These are phyloP conservation scores for Scorias spongiosa DNA, from an alignment of 2,329 filamentous ascomycete genomes.

Conservation along the genomic window DNA sequence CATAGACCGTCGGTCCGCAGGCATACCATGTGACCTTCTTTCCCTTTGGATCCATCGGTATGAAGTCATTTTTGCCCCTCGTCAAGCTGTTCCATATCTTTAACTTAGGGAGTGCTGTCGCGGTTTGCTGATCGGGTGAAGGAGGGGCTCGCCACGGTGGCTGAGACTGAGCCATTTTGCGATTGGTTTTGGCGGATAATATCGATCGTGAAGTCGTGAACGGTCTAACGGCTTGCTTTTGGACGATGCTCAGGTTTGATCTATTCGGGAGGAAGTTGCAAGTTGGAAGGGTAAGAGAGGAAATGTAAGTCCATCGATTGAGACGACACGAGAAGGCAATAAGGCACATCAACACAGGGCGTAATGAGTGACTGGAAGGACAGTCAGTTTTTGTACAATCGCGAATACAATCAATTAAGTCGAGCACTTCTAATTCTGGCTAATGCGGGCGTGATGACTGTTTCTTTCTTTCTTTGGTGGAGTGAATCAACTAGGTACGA, in stretches of 20 bases:
- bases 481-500: too few species aligned
- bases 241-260: too few species aligned
- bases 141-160: background rate
- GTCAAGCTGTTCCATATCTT: conserved; percentile 72
- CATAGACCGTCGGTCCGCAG: conserved; percentile 70
- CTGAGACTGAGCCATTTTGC: background rate
- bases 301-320: background rate
- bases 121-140: conserved; percentile 3
- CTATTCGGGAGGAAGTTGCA: background rate
- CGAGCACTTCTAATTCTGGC: too few species aligned
- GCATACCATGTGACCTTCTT: conserved; percentile 71
- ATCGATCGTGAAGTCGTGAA: too few species aligned
- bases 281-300: background rate
- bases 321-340: background rate
- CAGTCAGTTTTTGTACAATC: too few species aligned
- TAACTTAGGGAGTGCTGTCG: conserved; percentile 36
- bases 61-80: conserved; percentile 56
- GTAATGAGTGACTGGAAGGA: background rate
- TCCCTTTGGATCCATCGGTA: conserved; percentile 52
- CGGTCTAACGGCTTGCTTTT: too few species aligned
- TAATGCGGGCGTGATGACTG: too few species aligned
- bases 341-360: background rate
- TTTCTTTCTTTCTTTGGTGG: too few species aligned
- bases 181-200: background rate
- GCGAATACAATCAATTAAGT: too few species aligned